Conservation (phyloP, 1,139 yeast species). For the Kodamaea ohmeri region DNA sequence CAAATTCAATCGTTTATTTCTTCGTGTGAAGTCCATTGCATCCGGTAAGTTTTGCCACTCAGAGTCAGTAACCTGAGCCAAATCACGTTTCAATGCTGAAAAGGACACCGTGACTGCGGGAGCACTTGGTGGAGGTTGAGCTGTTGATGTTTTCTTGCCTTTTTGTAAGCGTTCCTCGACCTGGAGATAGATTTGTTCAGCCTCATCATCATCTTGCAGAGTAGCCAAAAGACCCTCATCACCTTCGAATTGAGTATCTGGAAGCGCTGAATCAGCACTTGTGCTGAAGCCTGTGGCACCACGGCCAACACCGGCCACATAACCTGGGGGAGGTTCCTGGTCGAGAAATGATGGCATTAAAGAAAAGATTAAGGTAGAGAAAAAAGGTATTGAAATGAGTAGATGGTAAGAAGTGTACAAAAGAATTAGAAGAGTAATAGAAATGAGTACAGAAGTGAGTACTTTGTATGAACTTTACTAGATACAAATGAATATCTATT, state of each 20-base stretch:
- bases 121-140: slow-evolving; percentile 12
- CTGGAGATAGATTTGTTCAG: slow-evolving; percentile 64
- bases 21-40: slow-evolving; percentile 80
- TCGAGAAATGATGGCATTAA: slow-evolving; percentile 59
- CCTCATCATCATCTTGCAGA: slow-evolving; percentile 68
- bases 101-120: slow-evolving; percentile 26
- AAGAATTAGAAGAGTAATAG: not conserved
- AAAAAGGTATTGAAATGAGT: not conserved
- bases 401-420: not conserved
- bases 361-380: not conserved
- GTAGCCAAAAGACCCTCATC: slow-evolving; percentile 29
- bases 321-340: slow-evolving; percentile 86
- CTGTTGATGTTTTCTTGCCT: slow-evolving; percentile 20
- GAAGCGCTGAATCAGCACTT: slow-evolving; percentile 67
- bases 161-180: slow-evolving; percentile 57
- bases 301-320: slow-evolving; percentile 89
- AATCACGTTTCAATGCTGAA: slow-evolving; percentile 56
- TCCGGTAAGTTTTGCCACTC: slow-evolving; percentile 88
- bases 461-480: too few species aligned
- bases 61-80: slow-evolving; percentile 57
- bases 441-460: not conserved
- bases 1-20: slow-evolving; percentile 69
- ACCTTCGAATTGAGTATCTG: slow-evolving; percentile 32
- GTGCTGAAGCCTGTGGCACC: slow-evolving; percentile 95
- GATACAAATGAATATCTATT: too few species aligned